These are phyloP conservation scores for Boechera divaricarpa DNA, from an alignment of 345 rosid genomes.

Conservation along the genomic window DNA sequence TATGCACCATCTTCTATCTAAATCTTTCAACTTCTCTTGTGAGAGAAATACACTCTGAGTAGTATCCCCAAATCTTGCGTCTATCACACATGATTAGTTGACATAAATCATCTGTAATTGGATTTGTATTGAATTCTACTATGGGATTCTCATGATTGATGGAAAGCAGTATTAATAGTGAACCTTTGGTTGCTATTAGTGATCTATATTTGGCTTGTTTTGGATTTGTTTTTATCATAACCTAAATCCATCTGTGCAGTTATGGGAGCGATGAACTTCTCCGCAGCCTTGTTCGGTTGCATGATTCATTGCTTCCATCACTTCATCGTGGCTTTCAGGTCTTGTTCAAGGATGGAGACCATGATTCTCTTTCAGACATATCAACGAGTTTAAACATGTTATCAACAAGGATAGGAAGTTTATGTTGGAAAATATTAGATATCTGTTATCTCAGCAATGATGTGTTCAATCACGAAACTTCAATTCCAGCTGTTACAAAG, in stretches of 20 bases:
- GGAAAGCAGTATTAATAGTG: neutral
- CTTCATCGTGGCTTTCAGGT: slow-evolving; percentile 63
- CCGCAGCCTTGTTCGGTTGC: slow-evolving; percentile 65
- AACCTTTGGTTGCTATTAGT: neutral
- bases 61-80: slow-evolving; percentile 7
- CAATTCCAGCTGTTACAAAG: slow-evolving; percentile 62
- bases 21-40: slow-evolving; percentile 25
- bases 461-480: slow-evolving; percentile 50
- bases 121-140: slow-evolving; percentile 1
- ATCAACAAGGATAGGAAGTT: slow-evolving; percentile 63
- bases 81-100: slow-evolving; percentile 3
- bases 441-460: slow-evolving; percentile 70
- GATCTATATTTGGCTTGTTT: neutral
- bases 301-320: slow-evolving; percentile 86
- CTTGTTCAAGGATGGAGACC: slow-evolving; percentile 54
- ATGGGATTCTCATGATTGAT: slow-evolving; percentile 28
- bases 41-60: neutral
- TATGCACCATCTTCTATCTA: slow-evolving; percentile 35
- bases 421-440: slow-evolving; percentile 85
- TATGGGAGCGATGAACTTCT: slow-evolving; percentile 83
- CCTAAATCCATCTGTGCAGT: slow-evolving; percentile 55
- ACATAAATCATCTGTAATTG: slow-evolving; percentile 4
- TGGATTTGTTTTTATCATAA: slow-evolving; percentile 24
- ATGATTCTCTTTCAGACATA: slow-evolving; percentile 54
- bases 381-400: slow-evolving; percentile 72